phyloP scores from a whole-genome alignment of 2,329 filamentous ascomycete species.

The Claviceps quebecensis region DNA sequence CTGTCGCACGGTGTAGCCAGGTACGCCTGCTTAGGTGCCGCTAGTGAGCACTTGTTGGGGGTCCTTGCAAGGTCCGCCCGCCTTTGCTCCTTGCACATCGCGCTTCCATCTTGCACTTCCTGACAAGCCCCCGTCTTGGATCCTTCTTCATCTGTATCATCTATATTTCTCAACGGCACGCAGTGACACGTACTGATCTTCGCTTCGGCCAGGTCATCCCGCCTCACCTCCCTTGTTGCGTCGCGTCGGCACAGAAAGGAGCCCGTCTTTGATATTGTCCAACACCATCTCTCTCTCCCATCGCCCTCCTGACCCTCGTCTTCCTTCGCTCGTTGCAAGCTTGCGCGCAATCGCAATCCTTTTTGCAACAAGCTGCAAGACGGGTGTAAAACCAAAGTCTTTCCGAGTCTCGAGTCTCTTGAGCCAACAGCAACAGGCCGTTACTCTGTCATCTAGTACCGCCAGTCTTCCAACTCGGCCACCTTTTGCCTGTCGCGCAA shows the following conservation, averaged over 20 bases:
- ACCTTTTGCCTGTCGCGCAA: not conserved
- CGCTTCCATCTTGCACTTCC: not conserved
- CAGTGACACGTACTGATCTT: not conserved
- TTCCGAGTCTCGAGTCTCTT: not conserved
- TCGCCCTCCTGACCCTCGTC: not conserved
- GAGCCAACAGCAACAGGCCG: not conserved
- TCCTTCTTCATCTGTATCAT: too few relatives aligned
- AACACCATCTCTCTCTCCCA: not conserved
- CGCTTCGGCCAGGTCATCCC: not conserved
- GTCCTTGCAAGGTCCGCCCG: not conserved
- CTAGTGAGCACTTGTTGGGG: slow-evolving; percentile 5
- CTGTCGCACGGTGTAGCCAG: slow-evolving; percentile 7
- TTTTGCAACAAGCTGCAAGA: not conserved
- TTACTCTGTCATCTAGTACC: not conserved
- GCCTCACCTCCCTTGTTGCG: not conserved
- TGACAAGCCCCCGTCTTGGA: too few relatives aligned
- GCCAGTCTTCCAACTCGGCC: not conserved
- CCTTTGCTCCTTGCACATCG: not conserved
- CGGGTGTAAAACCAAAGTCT: not conserved
- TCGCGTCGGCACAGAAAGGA: not conserved
- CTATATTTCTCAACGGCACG: too few relatives aligned
- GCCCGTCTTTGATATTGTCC: not conserved
- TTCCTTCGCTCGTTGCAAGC: not conserved
- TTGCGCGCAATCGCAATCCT: not conserved
- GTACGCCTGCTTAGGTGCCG: slow-evolving; percentile 6